A percentile compares a stretch with the other conserved stretches of the same genome.
These are phyloP conservation scores for Sicyos baderoa DNA, from an alignment of 306 rosid genomes.

Conservation along the genomic window DNA sequence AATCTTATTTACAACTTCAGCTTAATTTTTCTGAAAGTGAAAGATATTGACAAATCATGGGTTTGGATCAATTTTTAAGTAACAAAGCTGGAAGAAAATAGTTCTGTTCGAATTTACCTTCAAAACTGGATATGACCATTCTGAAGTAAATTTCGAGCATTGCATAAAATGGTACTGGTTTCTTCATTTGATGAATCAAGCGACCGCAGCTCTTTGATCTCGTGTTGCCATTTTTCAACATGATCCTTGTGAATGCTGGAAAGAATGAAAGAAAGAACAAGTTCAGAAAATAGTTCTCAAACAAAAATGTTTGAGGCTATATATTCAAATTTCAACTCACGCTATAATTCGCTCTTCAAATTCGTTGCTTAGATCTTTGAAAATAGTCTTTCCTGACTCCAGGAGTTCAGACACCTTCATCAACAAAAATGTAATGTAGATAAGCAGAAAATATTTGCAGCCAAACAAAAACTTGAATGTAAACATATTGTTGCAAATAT, in stretches of 20 bases:
- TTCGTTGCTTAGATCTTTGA: conserved; percentile 52
- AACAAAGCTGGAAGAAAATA: conserved; percentile 4
- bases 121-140: conserved; percentile 34
- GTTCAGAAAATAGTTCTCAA: neutral
- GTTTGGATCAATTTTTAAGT: neutral
- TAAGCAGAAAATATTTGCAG: neutral
- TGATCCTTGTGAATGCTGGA: conserved; percentile 68
- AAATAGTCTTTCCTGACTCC: conserved; percentile 59
- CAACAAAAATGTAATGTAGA: conserved; percentile 11
- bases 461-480: neutral
- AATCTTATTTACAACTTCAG: neutral
- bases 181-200: conserved; percentile 73
- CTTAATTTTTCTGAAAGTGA: neutral
- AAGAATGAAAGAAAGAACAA: neutral
- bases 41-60: neutral
- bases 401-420: conserved; percentile 68
- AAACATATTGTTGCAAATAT: neutral
- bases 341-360: conserved; percentile 67
- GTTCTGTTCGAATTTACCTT: conserved; percentile 25
- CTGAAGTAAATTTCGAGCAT: conserved; percentile 63
- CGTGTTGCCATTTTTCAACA: conserved; percentile 76
- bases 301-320: neutral
- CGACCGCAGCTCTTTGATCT: conserved; percentile 51
- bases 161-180: conserved; percentile 47
- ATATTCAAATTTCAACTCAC: conserved; percentile 32